A percentile compares a stretch with the other conserved stretches of the same genome.
These are phyloP conservation scores for Bombardia bombarda DNA, from an alignment of 495 filamentous ascomycete species.

Conservation along the genomic window DNA sequence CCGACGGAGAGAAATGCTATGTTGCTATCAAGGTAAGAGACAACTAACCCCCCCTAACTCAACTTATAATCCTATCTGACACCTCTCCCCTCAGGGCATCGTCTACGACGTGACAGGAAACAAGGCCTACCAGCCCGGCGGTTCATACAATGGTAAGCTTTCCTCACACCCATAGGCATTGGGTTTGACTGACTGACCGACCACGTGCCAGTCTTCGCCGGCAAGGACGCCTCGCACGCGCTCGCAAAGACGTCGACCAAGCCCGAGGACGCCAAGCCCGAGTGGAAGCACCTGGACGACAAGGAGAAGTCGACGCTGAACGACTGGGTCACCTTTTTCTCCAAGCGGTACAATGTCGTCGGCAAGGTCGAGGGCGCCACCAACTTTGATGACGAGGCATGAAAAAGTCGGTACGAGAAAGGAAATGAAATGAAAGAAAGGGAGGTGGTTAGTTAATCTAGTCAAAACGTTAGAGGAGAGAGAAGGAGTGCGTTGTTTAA, in stretches of 20 bases:
- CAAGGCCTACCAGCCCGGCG: conserved; percentile 71
- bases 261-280: conserved; percentile 68
- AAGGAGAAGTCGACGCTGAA: conserved; percentile 77
- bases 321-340: conserved; percentile 94
- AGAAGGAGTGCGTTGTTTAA: no score
- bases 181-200: no score
- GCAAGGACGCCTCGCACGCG: conserved; percentile 87
- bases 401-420: no score
- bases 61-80: no score
- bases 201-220: conserved; percentile 67
- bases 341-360: conserved; percentile 89
- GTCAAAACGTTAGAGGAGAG: no score
- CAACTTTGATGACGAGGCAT: conserved; percentile 29
- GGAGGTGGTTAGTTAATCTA: not conserved
- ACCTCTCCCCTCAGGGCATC: conserved; percentile 47
- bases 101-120: conserved; percentile 93
- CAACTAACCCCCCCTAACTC: conserved; percentile 4
- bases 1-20: conserved; percentile 61
- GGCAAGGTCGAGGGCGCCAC: conserved; percentile 62
- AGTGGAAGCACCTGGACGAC: conserved; percentile 81
- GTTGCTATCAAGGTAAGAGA: conserved; percentile 76
- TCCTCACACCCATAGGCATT: no score
- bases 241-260: conserved; percentile 82
- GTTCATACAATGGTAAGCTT: conserved; percentile 70
- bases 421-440: no score